Base-by-base conservation (phyloP, 2,329 filamentous ascomycete genomes). In the Waltergamsia citrina region DNA sequence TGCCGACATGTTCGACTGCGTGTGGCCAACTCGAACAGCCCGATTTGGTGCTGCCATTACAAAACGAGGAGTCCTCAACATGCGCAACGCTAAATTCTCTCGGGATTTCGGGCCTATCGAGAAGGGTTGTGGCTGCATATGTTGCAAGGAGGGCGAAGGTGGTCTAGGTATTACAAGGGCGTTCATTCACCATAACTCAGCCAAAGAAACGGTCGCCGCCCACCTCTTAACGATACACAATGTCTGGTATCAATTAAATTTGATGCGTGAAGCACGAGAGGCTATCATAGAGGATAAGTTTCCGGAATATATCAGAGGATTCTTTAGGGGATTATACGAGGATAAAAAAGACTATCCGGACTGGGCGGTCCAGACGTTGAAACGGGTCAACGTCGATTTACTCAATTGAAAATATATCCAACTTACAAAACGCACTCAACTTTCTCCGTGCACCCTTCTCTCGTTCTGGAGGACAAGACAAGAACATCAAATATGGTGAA, bases 1-100 rank as follows among this genome's bases (percentile, higher is more conserved):
- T 4, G 92, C 92, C 32, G 92, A 98, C 60, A 98, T 98, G 92
- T 98, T 98, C 54, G 92, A 98, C 60, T 98, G 93, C 52, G 92
- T 98, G 6, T 98, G 92, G 92, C 93, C 92, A 2, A 96, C 92
- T 5, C 72, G 92, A 35, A 98, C 92, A 23, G 92, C 92, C 52
- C 78, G 92, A 22, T 98, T 98, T 52, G 92, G 93, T 39, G 95
- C 95, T 52, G 92, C 90, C 24, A 75, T 98, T 38, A 95, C 90
- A 3, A 73, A 76, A 36, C 49, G 67, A 27, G 93, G 92, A 9
- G 74, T 85, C n/a, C 62, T 95, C 29, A 95, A 94, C 54, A 64
- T 98, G 30, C 80, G 85, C 40, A 79, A 90, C 52, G 73, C 79
- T 18, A 67, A 68, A 29, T 95, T 78, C 51, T 77, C 84, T 1